Base-by-base conservation (phyloP, 495 filamentous ascomycete species). In the Entonaema liquescens region DNA sequence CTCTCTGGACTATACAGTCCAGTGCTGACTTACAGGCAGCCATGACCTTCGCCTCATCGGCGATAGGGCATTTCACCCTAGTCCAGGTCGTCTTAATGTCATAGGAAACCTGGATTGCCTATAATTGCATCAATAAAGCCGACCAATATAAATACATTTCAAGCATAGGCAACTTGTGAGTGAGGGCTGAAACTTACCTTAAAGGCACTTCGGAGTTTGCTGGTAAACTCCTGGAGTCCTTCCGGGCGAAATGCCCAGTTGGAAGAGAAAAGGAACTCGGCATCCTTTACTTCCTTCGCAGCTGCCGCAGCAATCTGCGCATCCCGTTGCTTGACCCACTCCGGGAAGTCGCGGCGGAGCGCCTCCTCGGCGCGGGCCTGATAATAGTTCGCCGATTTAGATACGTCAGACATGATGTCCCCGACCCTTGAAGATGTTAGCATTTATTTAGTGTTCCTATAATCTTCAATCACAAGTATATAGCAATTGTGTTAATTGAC, bases 181-280 rank as follows among this genome's bases (percentile, higher is more conserved):
- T 21, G 23, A 57, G 7, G 52, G 12, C 17, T 5, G 17, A 11
- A 47, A 61, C 72, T 44, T 72, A 81, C 80, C 36, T 72, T 36
- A 19, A 58, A 42, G 2, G 50, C 21, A 15, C 28, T 23, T 11
- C 63, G 44, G 28, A 82, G 69, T 5, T 59, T 33, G 0, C 65
- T 52, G 21, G 71, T 62, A 17, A 81, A 65, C 23, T 72, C 63
- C 31, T 67, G 52, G 8, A 83, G 53, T 12, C 75, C 79, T 0
- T 72, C 74, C 2, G 74, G 70, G 21, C 31, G 70, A 49, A 79
- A 77, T 0, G 67, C 33, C 78, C 79, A 83, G 52, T 81, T 66
- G 0, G 73, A 72, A 19, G 59, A 60, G 15, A 82, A 59, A 25
- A 76, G 68, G 15, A 83, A 78, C 33, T 78, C 75, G 5, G 26